These are phyloP conservation scores for Inga leiocalycina DNA, from an alignment of 306 rosid genomes.

Conservation along the genomic window DNA sequence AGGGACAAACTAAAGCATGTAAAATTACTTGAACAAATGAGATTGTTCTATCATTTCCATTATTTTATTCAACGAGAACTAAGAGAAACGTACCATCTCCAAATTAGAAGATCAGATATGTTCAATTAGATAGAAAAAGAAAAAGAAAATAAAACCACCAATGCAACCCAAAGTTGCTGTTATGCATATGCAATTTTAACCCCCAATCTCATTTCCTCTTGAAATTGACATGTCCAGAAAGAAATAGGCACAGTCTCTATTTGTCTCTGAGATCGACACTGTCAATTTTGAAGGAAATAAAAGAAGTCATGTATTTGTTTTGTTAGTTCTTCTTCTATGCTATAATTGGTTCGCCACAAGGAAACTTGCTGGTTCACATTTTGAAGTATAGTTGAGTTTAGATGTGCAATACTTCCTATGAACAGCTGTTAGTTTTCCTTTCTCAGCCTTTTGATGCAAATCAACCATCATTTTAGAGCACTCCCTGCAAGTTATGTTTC, in stretches of 20 bases:
- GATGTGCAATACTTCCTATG: conserved; percentile 79
- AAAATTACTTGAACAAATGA: neutral
- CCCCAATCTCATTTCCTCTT: conserved; percentile 20
- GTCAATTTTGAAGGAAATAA: neutral
- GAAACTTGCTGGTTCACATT: conserved; percentile 70
- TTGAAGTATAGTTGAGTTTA: conserved; percentile 64
- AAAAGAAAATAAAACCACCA: neutral
- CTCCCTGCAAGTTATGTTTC: conserved; percentile 49
- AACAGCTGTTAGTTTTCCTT: conserved; percentile 83
- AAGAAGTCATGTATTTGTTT: conserved; percentile 8
- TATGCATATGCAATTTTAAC: conserved; percentile 29
- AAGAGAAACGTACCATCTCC: conserved; percentile 14
- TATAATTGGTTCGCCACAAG: conserved; percentile 63
- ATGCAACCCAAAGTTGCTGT: conserved; percentile 54
- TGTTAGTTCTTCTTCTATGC: conserved; percentile 58
- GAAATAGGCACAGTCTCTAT: neutral
- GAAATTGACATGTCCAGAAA: neutral
- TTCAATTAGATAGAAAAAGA: conserved; percentile 21
- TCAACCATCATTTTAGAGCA: conserved; percentile 79
- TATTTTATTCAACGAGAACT: conserved; percentile 36
- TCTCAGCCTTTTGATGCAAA: conserved; percentile 75
- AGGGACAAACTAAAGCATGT: neutral
- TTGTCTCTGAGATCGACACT: too few species aligned
- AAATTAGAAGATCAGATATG: conserved; percentile 31
- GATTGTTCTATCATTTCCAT: conserved; percentile 14